A percentile compares a stretch with the other conserved stretches of the same genome.
phyloP scores from a whole-genome alignment of 2,329 filamentous ascomycete genomes.

The Juglanconis oblonga region DNA sequence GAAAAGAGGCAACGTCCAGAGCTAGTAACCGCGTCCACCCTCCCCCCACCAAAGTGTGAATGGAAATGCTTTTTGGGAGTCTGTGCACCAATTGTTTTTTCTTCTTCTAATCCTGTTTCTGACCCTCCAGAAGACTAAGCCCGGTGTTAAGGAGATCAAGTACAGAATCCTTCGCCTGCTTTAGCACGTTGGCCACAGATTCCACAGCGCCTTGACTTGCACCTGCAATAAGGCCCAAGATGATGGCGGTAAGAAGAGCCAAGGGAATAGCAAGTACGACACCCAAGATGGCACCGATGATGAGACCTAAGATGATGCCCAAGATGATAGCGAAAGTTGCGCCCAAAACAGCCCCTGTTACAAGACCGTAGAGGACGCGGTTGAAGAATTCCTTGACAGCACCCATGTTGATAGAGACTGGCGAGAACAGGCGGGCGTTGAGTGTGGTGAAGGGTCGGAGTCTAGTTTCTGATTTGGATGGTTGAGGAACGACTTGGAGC shows the following conservation, averaged over 20 bases:
- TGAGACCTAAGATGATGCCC: constrained; percentile 1
- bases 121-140: background rate
- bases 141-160: background rate
- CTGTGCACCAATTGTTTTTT: no score
- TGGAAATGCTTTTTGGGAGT: no score
- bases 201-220: constrained; percentile 8
- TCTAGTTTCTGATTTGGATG: background rate
- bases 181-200: background rate
- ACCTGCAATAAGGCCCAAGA: constrained; percentile 6
- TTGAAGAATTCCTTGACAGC: constrained; percentile 7
- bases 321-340: background rate
- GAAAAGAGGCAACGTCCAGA: no score
- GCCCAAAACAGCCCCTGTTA: background rate
- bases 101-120: constrained; percentile 1
- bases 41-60: no score
- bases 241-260: background rate
- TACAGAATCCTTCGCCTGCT: background rate
- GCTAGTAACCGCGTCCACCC: no score
- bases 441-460: background rate
- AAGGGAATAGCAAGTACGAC: constrained; percentile 1
- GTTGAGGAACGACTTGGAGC: background rate
- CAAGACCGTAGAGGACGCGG: constrained; percentile 7
- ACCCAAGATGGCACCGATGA: constrained; percentile 2
- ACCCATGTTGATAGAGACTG: background rate
- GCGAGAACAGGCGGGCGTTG: background rate